phyloP scores from a whole-genome alignment of 225 moss, liverwort and hornwort genomes.

The Sphagnum tenellum region DNA sequence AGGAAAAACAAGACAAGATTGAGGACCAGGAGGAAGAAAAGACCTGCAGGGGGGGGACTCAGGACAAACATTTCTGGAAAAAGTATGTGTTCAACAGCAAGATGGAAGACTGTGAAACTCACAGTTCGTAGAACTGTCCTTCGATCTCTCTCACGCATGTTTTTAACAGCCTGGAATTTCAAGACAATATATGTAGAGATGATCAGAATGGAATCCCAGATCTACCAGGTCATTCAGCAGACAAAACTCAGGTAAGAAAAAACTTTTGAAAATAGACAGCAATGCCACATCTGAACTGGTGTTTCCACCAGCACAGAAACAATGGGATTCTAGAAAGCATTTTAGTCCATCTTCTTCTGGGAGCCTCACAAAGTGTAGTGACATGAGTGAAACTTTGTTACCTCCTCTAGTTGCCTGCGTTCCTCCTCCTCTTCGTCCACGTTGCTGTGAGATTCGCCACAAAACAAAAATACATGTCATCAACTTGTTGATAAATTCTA shows the following conservation, averaged over 20 bases:
- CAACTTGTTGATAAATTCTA: too few species aligned
- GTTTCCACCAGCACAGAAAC: too few species aligned
- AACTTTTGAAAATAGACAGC: too few species aligned
- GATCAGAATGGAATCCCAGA: too few species aligned
- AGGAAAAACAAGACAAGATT: neutral
- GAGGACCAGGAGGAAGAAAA: neutral
- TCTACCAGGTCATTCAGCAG: too few species aligned
- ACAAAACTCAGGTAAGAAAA: too few species aligned
- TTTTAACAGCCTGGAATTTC: slow-evolving; percentile 34
- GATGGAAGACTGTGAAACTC: slow-evolving; percentile 5
- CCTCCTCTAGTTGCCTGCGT: slow-evolving; percentile 48
- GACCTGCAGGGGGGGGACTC: neutral
- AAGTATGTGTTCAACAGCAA: neutral
- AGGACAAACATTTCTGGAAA: neutral
- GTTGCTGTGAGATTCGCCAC: slow-evolving; percentile 16
- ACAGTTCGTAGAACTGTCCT: slow-evolving; percentile 46
- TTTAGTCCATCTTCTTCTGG: too few species aligned
- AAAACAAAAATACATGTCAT: too few species aligned
- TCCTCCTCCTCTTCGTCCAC: slow-evolving; percentile 45
- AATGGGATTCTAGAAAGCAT: too few species aligned
- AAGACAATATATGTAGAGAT: too few species aligned
- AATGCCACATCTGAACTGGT: too few species aligned
- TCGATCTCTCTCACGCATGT: slow-evolving; percentile 49
- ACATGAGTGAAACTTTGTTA: slow-evolving; percentile 1
- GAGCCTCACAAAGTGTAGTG: too few species aligned